Percentiles rank a stretch among this genome's conserved stretches.
phyloP scores from a whole-genome alignment of 345 rosid species.

The Acer yangbiense region DNA sequence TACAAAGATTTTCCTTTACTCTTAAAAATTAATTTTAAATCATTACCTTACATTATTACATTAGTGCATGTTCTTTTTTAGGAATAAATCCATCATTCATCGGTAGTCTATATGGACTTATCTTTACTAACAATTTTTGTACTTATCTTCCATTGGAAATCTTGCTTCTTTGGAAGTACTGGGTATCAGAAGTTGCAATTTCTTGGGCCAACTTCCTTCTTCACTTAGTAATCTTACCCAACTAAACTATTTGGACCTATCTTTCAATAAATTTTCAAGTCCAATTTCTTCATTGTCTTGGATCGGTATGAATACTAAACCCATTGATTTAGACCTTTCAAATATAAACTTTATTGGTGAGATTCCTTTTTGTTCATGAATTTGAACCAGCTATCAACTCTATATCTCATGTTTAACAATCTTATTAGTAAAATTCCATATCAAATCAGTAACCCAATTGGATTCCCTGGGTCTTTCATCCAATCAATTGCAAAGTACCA shows the following conservation, averaged over 20 bases:
- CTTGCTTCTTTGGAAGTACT: neutral
- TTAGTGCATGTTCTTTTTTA: neutral
- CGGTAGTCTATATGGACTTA: no score
- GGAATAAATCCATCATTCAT: constrained; percentile 9
- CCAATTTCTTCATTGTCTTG: neutral
- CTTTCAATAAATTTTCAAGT: neutral
- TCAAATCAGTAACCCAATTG: no score
- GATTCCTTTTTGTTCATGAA: constrained; percentile 13
- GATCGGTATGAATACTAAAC: neutral
- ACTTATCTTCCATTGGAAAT: neutral
- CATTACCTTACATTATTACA: neutral
- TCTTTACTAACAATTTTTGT: neutral
- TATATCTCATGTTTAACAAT: neutral
- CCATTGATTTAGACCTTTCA: fast-evolving
- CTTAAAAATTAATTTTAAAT: no score
- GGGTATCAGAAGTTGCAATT: fast-evolving
- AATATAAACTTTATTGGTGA: neutral
- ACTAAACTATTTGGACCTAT: neutral
- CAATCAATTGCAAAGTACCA: no score
- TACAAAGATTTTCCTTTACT: no score
- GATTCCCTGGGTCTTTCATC: no score
- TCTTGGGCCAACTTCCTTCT: constrained; percentile 7
- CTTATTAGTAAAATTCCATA: no score
- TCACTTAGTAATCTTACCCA: constrained; percentile 9
- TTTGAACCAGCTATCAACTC: neutral